Base-by-base conservation (phyloP, 2,329 filamentous ascomycete species). In the Penicillium sp. region DNA sequence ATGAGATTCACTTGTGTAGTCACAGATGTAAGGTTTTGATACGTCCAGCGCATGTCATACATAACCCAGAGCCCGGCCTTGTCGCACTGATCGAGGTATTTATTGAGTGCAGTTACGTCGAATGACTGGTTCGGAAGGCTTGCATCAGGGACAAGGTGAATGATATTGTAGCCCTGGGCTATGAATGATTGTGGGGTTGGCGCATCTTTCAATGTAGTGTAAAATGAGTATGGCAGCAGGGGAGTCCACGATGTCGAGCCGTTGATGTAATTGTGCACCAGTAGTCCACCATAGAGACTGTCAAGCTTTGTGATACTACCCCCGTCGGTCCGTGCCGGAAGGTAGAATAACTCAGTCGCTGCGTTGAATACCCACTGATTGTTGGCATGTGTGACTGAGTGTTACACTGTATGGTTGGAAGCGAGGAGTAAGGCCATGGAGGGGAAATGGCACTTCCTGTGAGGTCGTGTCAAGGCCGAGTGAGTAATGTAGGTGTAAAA, bases 221-320 rank as follows among this genome's bases (percentile, higher is more conserved):
- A 81, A 61, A 75, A 77, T 1, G 75, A 76, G 56, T 77, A 77
- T 0, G 79, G 79, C n/a, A 80, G 71, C 5, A 81, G 51, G 0
- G 74, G 61, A 29, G 70, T 70, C 69, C 74, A 78, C 8, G 51
- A 45, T 16, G 56, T 60, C 9, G 55, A 44, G 26, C 58, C 47
- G 14, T 43, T 43, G 7, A 65, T 67, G 39, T 68, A 70, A 51
- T 76, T 75, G 33, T 74, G 73, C 0, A 80, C 71, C 5, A 75
- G 63, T 19, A 81, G 70, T 6, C 77, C 78, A 14, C 78, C 78
- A 54, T 76, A 71, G 0, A 81, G 68, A 50, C 74, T 75, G 53
- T 82, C 80, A 4, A 82, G 68, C 55, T 77, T 79, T 5, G 77
- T 75, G 4, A 75, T 73, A 52, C 76, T 80, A 26, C 79, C 79